Conservation (phyloP, 768 basidiomycete genomes). For the Tulasnella sp. region DNA sequence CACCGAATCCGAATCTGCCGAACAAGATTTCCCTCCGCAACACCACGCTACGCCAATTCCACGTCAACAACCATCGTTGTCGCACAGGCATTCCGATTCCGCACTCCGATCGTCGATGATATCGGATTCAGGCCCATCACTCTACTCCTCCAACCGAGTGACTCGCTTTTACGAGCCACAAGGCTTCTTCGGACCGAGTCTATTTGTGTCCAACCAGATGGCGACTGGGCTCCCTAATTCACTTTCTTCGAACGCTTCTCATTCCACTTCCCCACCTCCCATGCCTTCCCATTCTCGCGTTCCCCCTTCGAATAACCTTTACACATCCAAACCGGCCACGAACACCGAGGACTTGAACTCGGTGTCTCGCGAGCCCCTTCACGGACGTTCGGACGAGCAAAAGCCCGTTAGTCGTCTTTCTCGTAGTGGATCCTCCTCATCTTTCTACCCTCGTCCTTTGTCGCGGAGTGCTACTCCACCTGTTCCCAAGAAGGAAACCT, state of each 20-base stretch:
- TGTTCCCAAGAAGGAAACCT: not conserved
- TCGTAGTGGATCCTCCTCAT: conserved; percentile 7
- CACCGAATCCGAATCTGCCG: not conserved
- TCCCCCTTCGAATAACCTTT: not conserved
- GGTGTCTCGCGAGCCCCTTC: not conserved
- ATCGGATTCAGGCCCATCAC: not conserved
- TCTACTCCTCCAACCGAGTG: not conserved
- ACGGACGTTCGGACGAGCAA: not conserved
- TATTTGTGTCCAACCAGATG: not conserved
- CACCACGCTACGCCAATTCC: not conserved
- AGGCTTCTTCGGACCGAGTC: conserved; percentile 3
- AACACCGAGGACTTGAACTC: not conserved
- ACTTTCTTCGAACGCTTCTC: not conserved
- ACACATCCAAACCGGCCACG: not conserved
- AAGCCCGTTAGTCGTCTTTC: conserved; percentile 4
- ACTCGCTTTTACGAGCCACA: conserved; percentile 4
- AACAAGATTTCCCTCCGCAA: not conserved
- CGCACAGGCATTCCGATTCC: not conserved
- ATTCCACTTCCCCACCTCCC: not conserved
- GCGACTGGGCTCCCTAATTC: not conserved
- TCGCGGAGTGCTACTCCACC: not conserved
- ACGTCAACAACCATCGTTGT: not conserved
- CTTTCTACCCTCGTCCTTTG: conserved; percentile 12
- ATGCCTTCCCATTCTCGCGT: not conserved
- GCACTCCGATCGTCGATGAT: conserved; percentile 7